Percentiles rank a stretch among this genome's conserved stretches.
Conservation (phyloP, 257 asterid species). For the Ophiorrhiza pumila region DNA sequence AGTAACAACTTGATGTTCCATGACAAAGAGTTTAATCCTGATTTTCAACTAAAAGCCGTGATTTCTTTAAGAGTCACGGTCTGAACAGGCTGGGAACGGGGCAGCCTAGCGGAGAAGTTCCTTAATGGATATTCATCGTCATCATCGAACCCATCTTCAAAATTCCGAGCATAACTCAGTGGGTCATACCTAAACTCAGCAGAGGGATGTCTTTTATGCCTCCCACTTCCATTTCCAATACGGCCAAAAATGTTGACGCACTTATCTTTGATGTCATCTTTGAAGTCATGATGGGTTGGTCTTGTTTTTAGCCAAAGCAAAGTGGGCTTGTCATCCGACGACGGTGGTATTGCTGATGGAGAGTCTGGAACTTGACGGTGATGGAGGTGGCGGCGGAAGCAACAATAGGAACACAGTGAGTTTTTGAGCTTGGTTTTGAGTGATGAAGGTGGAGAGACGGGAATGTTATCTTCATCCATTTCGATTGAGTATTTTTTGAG, state of each 20-base stretch:
- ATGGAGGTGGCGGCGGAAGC: constrained; percentile 46
- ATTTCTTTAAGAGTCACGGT: constrained; percentile 18
- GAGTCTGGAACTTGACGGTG: constrained; percentile 29
- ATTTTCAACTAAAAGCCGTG: constrained; percentile 14
- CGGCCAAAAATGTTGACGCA: constrained; percentile 44
- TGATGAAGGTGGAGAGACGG: constrained; percentile 33
- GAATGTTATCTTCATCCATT: constrained; percentile 23
- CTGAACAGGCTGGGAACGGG: constrained; percentile 37
- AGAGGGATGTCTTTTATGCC: constrained; percentile 41
- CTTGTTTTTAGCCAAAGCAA: constrained; percentile 40
- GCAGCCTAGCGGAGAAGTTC: constrained; percentile 54
- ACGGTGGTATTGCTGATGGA: constrained; percentile 18
- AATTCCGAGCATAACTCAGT: constrained; percentile 67
- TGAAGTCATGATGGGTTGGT: constrained; percentile 23
- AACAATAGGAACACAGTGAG: constrained; percentile 49
- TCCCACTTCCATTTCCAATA: constrained; percentile 13
- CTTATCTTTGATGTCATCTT: constrained; percentile 45
- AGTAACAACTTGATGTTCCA: neutral
- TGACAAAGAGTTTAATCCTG: too few relatives aligned
- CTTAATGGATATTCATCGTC: constrained; percentile 40
- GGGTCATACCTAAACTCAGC: constrained; percentile 73
- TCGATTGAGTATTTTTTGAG: neutral
- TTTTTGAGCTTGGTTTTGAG: constrained; percentile 44
- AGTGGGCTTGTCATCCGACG: constrained; percentile 45
- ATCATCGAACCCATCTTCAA: constrained; percentile 55